These are phyloP conservation scores for Pichia sp. DNA, from an alignment of 1,139 yeast species.

Conservation along the genomic window DNA sequence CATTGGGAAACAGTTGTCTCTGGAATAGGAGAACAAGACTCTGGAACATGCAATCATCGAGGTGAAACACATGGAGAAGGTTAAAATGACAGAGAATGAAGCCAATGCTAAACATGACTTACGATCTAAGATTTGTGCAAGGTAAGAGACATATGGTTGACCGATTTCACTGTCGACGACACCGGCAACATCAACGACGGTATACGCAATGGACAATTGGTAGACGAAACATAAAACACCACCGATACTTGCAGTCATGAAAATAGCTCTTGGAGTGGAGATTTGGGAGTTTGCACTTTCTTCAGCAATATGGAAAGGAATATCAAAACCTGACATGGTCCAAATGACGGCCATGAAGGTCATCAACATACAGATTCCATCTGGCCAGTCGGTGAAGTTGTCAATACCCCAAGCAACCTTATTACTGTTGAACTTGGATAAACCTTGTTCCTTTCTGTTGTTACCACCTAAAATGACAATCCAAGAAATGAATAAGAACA, in stretches of 20 bases:
- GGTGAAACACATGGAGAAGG: constrained; percentile 66
- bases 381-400: constrained; percentile 67
- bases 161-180: constrained; percentile 57
- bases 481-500: constrained; percentile 53
- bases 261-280: constrained; percentile 65
- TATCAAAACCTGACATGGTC: constrained; percentile 77
- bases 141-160: constrained; percentile 62
- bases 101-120: constrained; percentile 52
- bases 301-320: constrained; percentile 72
- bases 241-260: constrained; percentile 62
- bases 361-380: constrained; percentile 60
- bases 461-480: constrained; percentile 59
- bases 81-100: constrained; percentile 57
- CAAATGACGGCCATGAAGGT: constrained; percentile 67
- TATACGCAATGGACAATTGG: constrained; percentile 65
- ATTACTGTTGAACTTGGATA: constrained; percentile 47
- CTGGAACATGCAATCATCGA: constrained; percentile 70
- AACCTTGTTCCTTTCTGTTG: constrained; percentile 35
- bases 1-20: constrained; percentile 69
- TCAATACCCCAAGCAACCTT: constrained; percentile 51
- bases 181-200: constrained; percentile 51
- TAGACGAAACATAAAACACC: constrained; percentile 62
- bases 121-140: constrained; percentile 48
- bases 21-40: constrained; percentile 65
- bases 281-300: constrained; percentile 60